Percentiles rank a stretch among this genome's conserved stretches.
Evolutionary conservation across 768 basidiomycete species (phyloP).

Genomic region (Termitomyces sp.): DNA sequence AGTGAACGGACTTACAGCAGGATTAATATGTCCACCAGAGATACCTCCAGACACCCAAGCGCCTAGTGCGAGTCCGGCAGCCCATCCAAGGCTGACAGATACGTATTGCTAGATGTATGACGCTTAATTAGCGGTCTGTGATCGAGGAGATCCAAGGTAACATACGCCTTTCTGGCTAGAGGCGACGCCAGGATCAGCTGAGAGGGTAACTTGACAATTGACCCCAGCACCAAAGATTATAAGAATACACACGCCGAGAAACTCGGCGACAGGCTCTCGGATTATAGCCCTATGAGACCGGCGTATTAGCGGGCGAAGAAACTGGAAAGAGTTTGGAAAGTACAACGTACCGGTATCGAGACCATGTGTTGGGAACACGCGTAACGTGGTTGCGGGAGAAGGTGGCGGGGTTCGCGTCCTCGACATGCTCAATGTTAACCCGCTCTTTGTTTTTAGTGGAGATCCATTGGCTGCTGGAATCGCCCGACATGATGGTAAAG

Average conservation of each 20-base stretch:
- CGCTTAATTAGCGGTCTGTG: background rate
- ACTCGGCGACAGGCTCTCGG: slow-evolving; percentile 62
- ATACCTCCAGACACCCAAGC: slow-evolving; percentile 66
- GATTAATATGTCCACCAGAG: slow-evolving; percentile 76
- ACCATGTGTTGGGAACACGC: slow-evolving; percentile 49
- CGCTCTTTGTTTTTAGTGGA: background rate
- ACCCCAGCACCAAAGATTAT: slow-evolving; percentile 59
- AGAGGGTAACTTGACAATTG: slow-evolving; percentile 54
- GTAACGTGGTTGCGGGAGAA: slow-evolving; percentile 25
- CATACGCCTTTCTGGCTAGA: slow-evolving; percentile 54
- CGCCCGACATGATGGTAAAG: background rate
- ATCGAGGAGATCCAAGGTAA: slow-evolving; percentile 6
- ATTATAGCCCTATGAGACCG: slow-evolving; percentile 34
- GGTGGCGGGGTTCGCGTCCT: background rate
- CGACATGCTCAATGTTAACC: background rate
- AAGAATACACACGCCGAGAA: slow-evolving; percentile 55
- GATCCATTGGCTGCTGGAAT: background rate
- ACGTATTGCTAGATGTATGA: slow-evolving; percentile 35
- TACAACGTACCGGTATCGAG: slow-evolving; percentile 45
- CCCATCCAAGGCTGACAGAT: slow-evolving; percentile 56
- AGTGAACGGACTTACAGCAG: slow-evolving; percentile 42
- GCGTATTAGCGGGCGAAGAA: background rate
- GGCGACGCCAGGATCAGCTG: slow-evolving; percentile 40
- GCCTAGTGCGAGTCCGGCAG: slow-evolving; percentile 56
- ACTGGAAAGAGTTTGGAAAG: background rate